Conservation (phyloP, 75 land plant species). For the Pinus albicaulis region DNA sequence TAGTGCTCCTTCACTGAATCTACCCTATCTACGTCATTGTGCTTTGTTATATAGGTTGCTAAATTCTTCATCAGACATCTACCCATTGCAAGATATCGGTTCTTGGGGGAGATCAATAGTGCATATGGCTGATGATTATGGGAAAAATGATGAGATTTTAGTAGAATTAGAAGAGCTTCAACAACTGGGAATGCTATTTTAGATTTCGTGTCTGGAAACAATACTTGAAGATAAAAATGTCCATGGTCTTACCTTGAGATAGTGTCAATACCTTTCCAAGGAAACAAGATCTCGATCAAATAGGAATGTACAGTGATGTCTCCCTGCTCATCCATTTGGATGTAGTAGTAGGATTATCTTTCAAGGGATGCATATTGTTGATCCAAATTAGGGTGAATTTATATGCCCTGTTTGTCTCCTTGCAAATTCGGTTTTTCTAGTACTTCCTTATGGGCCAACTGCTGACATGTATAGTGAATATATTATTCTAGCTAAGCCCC, state of each 20-base stretch:
- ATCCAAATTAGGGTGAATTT: slow-evolving; percentile 94
- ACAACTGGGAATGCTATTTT: slow-evolving; percentile 60
- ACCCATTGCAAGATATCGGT: slow-evolving; percentile 27
- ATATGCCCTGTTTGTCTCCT: slow-evolving; percentile 92
- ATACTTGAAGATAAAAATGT: slow-evolving; percentile 49
- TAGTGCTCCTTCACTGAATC: slow-evolving; percentile 51
- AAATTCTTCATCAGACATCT: slow-evolving; percentile 33
- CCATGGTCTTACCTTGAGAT: slow-evolving; percentile 42
- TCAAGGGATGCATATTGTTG: slow-evolving; percentile 89
- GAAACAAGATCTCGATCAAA: slow-evolving; percentile 25
- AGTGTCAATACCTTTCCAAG: slow-evolving; percentile 59
- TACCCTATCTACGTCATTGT: slow-evolving; percentile 88
- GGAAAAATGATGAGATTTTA: slow-evolving; percentile 8
- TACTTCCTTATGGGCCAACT: slow-evolving; percentile 15
- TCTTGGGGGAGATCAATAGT: slow-evolving; percentile 20
- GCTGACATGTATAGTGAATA: not conserved
- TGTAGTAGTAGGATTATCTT: slow-evolving; percentile 66
- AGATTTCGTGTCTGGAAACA: slow-evolving; percentile 47
- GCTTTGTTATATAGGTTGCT: slow-evolving; percentile 66
- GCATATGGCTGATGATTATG: slow-evolving; percentile 7
- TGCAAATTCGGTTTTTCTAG: slow-evolving; percentile 87
- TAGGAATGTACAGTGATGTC: slow-evolving; percentile 24
- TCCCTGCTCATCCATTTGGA: slow-evolving; percentile 78
- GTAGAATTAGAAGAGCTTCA: slow-evolving; percentile 50
- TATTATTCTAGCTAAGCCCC: not conserved